Base-by-base conservation (phyloP, 495 filamentous ascomycete species). In the Aspergillus conjunctus region DNA sequence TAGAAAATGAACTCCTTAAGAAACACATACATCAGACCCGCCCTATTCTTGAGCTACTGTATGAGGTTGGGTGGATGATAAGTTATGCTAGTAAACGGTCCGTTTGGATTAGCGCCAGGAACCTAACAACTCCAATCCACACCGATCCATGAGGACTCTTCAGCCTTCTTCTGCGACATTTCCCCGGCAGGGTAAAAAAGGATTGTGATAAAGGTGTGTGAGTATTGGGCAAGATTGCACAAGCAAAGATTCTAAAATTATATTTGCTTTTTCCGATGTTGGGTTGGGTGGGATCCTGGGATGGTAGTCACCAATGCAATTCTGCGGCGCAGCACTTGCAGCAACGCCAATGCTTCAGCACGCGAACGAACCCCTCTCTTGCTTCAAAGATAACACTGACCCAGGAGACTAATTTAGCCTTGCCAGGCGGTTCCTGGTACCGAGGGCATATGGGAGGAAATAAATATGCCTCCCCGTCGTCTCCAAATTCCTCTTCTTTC, bases 321-420 rank as follows among this genome's bases (percentile, higher is more conserved):
- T 17, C 18, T 18, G 43, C 43, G 43, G 43, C 43, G 43, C 43
- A 46, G 43, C 43, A 46, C 43, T 46, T 46, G 43, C 43, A 18
- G 15, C 18, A 46, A 46, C 43, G 9, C 43, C 18, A 46, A 46
- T 3, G 9, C 7, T 17, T 46, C 18, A 37, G 34, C 34, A 9
- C 34, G 14, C 3, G 34, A 37, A 37, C 34, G 9, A 8, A 14
- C 12, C 34, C 34, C 34, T 37, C 34, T n/a, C n/a, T n/a, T n/a
- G n/a, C 34, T 37, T 37, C 9, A 14, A 14, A 3, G 34, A 37
- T 37, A 37, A 37, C 14, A 37, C 3, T 3, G 14, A 37, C 34
- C 8, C 14, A 14, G 14, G 34, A 8, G 14, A 46, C 43, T 17
- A 46, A 18, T 15, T 17, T 46, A 46, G 17, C 4, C 12, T 46